phyloP scores from a whole-genome alignment of 495 filamentous ascomycete genomes.

The Podospora tetraspora region DNA sequence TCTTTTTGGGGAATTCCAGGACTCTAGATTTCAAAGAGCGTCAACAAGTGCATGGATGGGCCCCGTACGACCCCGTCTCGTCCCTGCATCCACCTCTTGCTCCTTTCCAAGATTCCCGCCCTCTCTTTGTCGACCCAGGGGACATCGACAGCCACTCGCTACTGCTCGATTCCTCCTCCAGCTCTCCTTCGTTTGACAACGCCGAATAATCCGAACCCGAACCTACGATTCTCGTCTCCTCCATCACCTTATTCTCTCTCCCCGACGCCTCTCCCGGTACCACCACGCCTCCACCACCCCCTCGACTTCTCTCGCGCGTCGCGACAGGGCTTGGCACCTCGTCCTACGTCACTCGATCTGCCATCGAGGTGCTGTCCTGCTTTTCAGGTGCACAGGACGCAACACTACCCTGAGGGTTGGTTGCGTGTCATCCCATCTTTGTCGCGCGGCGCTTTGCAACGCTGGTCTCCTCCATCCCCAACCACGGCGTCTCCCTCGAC shows the following conservation, averaged over 20 bases:
- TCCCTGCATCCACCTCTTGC: background rate
- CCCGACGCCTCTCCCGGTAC: background rate
- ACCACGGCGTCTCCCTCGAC: background rate
- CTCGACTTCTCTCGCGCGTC: background rate
- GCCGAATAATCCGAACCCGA: background rate
- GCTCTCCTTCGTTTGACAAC: conserved; percentile 3
- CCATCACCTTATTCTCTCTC: background rate
- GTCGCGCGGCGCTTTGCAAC: too few relatives aligned
- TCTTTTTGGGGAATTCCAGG: background rate
- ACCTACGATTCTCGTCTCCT: background rate
- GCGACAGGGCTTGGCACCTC: conserved; percentile 9
- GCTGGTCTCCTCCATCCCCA: background rate
- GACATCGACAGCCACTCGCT: conserved; percentile 10
- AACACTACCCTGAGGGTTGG: background rate
- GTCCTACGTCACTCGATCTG: conserved; percentile 18
- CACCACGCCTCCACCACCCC: background rate
- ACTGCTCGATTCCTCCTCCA: background rate
- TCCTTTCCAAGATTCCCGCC: background rate
- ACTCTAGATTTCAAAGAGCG: background rate
- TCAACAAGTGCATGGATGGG: background rate
- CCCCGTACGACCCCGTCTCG: background rate
- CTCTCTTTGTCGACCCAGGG: conserved; percentile 1
- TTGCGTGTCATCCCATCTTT: background rate
- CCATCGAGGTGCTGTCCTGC: background rate
- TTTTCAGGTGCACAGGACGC: background rate